Evolutionary conservation across 2,329 filamentous ascomycete species (phyloP).

Genomic region (Cryphonectria parasitica): DNA sequence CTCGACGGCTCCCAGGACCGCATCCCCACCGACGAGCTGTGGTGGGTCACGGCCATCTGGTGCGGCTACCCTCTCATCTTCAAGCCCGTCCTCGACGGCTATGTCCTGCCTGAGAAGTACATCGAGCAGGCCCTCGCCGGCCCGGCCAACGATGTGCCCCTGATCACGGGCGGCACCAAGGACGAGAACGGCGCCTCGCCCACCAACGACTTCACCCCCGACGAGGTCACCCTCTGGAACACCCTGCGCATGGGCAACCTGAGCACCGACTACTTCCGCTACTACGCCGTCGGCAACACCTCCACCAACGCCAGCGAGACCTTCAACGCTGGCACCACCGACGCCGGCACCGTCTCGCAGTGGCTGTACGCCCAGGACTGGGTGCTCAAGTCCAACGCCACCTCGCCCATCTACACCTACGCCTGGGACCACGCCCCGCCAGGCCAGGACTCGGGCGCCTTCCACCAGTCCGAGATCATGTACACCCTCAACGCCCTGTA

Average conservation of each 20-base stretch:
- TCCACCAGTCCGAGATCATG: constrained; percentile 44
- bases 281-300: constrained; percentile 36
- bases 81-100: constrained; percentile 34
- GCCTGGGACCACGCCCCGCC: constrained; percentile 42
- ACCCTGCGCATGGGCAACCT: constrained; percentile 29
- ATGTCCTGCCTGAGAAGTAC: constrained; percentile 33
- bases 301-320: constrained; percentile 32
- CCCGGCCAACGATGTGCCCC: constrained; percentile 40
- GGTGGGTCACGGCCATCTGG: constrained; percentile 38
- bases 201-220: constrained; percentile 34
- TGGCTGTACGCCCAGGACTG: constrained; percentile 39
- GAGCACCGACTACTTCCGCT: constrained; percentile 35
- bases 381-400: constrained; percentile 33
- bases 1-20: constrained; percentile 35
- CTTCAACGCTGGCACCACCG: constrained; percentile 36
- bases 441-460: constrained; percentile 40
- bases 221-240: constrained; percentile 33
- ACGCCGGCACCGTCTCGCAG: constrained; percentile 30
- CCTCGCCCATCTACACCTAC: constrained; percentile 40
- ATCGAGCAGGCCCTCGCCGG: constrained; percentile 32
- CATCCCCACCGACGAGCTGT: constrained; percentile 32
- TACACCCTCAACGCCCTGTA: constrained; percentile 44
- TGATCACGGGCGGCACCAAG: constrained; percentile 42
- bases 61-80: constrained; percentile 37
- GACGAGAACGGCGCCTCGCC: constrained; percentile 38